Conservation (phyloP, 1,284 basidiomycete genomes). For the Tylopilus sp. region DNA sequence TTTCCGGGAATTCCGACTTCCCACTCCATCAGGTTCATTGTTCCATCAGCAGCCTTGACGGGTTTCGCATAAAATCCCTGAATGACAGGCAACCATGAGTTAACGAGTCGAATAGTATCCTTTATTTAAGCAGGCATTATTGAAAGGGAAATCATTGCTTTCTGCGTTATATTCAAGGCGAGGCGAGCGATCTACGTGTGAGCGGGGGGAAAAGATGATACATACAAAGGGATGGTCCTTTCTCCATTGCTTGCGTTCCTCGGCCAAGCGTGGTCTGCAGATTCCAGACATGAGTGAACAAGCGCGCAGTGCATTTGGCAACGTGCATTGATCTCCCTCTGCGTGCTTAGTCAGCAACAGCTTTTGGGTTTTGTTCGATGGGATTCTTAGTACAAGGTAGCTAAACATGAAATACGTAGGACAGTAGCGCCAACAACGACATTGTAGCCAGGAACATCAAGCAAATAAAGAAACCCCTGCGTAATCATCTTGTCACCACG, state of each 20-base stretch:
- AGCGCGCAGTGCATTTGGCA: too few species aligned
- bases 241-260: conserved; percentile 99
- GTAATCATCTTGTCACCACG: conserved; percentile 3
- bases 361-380: too few species aligned
- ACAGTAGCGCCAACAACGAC: neutral
- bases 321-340: neutral
- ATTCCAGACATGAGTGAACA: conserved; percentile 67
- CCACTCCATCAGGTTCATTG: conserved; percentile 97
- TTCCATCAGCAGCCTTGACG: conserved; percentile 84
- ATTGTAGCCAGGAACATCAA: neutral
- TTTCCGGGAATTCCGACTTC: conserved; percentile 96
- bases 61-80: conserved; percentile 98
- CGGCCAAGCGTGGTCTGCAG: conserved; percentile 82
- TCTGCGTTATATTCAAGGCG: neutral
- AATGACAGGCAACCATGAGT: conserved; percentile 6
- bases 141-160: neutral
- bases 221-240: conserved; percentile 99
- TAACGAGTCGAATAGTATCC: neutral
- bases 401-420: neutral
- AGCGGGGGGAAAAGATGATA: conserved; percentile 22
- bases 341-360: conserved; percentile 31
- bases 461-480: neutral
- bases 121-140: conserved; percentile 1
- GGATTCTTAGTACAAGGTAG: too few species aligned
- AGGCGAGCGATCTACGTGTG: conserved; percentile 1